Base-by-base conservation (phyloP, 1,284 basidiomycete genomes). In the Boletus semigastroideus region DNA sequence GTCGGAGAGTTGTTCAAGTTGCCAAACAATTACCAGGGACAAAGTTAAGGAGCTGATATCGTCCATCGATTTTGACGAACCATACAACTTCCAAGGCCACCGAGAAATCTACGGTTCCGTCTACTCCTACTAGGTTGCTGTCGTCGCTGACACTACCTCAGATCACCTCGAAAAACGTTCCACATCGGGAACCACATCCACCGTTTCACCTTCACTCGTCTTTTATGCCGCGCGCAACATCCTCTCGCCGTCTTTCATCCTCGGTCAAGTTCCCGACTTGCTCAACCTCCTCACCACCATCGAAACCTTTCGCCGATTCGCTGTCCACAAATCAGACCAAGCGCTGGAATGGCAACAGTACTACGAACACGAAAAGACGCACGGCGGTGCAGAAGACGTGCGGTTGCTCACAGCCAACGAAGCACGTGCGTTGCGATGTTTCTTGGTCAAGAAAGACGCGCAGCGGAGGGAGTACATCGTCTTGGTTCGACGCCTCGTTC, bases 221-320 rank as follows among this genome's bases (percentile, higher is more conserved):
- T 60, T 72, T 46, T 75, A 74, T 50, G 63, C 70, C 5, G 66
- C 74, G 25, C 66, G 71, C 37, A 70, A 67, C 52, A 73, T 78
- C 37, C 56, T 77, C 10, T 64, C 49, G 7, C 77, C 74, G 2
- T 56, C 54, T 4, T 64, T 75, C 46, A 63, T 66, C 28, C 48
- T 67, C 9, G 59, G 64, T 4, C 68, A 70, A 51, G 68, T 75
- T 28, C 69, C 73, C 2, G 69, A 75, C 27, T 52, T 77, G n/a
- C 68, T 78, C 31, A 64, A 77, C 49, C 65, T 76, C 19, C 60
- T 79, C 31, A 60, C 74, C 2, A 68, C 65, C 25, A 58, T 76
- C 38, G 78, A 79, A 52, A 67, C 65, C 30, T 72, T 73, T 49
- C 73, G 78, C 14, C 63, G 63, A 11, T 61, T 64, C 11, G 66